Conservation (phyloP, 495 filamentous ascomycete genomes). For the Venustampulla echinocandica region DNA sequence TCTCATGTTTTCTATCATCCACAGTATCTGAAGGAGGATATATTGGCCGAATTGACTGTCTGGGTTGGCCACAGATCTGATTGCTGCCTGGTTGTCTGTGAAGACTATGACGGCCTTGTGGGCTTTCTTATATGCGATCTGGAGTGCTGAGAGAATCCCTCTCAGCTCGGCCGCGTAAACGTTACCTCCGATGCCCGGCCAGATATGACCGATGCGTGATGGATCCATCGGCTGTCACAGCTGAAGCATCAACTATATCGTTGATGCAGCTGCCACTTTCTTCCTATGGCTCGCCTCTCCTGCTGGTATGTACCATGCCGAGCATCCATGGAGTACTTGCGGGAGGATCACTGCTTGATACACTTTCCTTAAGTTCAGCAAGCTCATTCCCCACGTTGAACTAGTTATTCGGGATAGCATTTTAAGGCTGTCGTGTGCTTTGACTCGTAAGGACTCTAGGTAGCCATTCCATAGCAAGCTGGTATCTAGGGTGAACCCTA, state of each 20-base stretch:
- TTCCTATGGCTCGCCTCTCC: background rate
- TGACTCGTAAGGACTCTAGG: slow-evolving; percentile 13
- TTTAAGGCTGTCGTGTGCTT: slow-evolving; percentile 11
- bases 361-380: slow-evolving; percentile 16
- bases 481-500: slow-evolving; percentile 10
- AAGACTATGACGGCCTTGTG: too few species aligned
- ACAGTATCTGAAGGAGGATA: too few species aligned
- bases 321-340: slow-evolving; percentile 17
- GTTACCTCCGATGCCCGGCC: background rate
- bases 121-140: too few species aligned
- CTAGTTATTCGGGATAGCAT: slow-evolving; percentile 13
- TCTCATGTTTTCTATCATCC: too few species aligned
- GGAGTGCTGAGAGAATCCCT: slow-evolving; percentile 8
- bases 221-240: background rate
- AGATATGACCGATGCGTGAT: slow-evolving; percentile 4
- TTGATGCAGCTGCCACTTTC: slow-evolving; percentile 6
- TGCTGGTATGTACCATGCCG: slow-evolving; percentile 14
- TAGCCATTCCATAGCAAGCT: slow-evolving; percentile 11
- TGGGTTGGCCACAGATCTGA: too few species aligned
- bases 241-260: slow-evolving; percentile 4
- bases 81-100: too few species aligned
- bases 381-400: slow-evolving; percentile 14
- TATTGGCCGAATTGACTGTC: too few species aligned
- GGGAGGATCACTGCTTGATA: slow-evolving; percentile 18
- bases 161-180: slow-evolving; percentile 7